These are phyloP conservation scores for Seiridium cupressi DNA, from an alignment of 2,329 filamentous ascomycete genomes.

Conservation along the genomic window DNA sequence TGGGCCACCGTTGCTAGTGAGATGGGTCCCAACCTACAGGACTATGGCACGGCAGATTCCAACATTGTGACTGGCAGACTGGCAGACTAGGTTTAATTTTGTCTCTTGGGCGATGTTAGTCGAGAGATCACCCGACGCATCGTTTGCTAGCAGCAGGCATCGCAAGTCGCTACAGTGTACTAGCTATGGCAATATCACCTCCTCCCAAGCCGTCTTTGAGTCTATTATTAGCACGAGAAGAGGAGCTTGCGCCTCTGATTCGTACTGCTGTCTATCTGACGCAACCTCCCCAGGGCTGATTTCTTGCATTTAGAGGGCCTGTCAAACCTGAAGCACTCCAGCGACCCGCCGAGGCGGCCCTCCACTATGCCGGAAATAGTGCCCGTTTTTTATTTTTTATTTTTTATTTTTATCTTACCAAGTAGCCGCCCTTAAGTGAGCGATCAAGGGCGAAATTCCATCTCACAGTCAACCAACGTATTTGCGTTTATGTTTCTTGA, in stretches of 20 bases:
- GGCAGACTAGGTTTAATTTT: not conserved
- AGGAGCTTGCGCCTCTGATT: not conserved
- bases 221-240: not conserved
- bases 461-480: too few relatives aligned
- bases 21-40: not conserved
- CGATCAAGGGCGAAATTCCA: too few relatives aligned
- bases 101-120: not conserved
- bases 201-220: not conserved
- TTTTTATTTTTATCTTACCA: not conserved
- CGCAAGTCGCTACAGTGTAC: not conserved
- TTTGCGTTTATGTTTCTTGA: too few relatives aligned
- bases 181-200: not conserved
- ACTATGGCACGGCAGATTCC: too few relatives aligned
- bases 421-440: too few relatives aligned
- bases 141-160: not conserved
- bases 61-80: too few relatives aligned
- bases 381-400: not conserved
- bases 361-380: not conserved
- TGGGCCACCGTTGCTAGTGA: conserved; percentile 1
- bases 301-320: not conserved
- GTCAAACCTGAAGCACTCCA: conserved; percentile 7
- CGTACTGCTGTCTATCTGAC: not conserved
- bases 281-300: not conserved
- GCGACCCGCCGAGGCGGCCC: not conserved
- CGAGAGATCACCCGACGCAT: not conserved